A percentile compares a stretch with the other conserved stretches of the same genome.
These are phyloP conservation scores for Kodamaea arcana DNA, from an alignment of 1,139 yeast genomes.

Conservation along the genomic window DNA sequence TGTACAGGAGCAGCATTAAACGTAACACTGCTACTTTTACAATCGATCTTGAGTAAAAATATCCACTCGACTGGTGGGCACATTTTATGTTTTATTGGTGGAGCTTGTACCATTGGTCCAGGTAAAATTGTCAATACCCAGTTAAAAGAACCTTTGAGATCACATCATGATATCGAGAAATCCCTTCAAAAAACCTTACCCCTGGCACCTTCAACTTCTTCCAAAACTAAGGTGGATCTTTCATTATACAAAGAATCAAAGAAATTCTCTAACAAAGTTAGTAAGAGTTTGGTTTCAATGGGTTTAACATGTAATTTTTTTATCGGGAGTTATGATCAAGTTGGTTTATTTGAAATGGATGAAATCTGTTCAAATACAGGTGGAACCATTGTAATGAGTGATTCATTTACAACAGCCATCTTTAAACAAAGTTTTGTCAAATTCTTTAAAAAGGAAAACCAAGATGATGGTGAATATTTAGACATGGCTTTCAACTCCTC, in stretches of 20 bases:
- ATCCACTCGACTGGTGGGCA: constrained; percentile 52
- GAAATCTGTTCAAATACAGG: constrained; percentile 55
- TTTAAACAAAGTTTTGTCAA: constrained; percentile 60
- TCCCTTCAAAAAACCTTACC: constrained; percentile 37
- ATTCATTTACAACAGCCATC: constrained; percentile 61
- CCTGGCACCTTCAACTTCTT: constrained; percentile 20
- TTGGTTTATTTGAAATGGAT: constrained; percentile 65
- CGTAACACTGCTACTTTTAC: constrained; percentile 52
- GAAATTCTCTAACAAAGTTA: constrained; percentile 42
- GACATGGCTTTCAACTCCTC: constrained; percentile 57
- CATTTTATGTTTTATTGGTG: constrained; percentile 55
- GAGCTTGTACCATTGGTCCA: constrained; percentile 57
- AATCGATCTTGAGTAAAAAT: constrained; percentile 32
- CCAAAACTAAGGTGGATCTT: constrained; percentile 29
- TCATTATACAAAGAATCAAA: constrained; percentile 34
- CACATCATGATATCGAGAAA: constrained; percentile 54
- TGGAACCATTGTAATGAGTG: constrained; percentile 59
- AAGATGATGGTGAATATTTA: constrained; percentile 26
- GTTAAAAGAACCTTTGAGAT: constrained; percentile 52
- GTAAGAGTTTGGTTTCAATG: constrained; percentile 31
- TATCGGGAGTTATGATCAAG: constrained; percentile 65
- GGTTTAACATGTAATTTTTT: constrained; percentile 58
- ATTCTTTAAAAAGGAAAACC: constrained; percentile 37
- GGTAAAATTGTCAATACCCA: constrained; percentile 48
- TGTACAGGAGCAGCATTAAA: constrained; percentile 67